Evolutionary conservation across 2,329 filamentous ascomycete genomes (phyloP).

Genomic region (Alternaria longipes): DNA sequence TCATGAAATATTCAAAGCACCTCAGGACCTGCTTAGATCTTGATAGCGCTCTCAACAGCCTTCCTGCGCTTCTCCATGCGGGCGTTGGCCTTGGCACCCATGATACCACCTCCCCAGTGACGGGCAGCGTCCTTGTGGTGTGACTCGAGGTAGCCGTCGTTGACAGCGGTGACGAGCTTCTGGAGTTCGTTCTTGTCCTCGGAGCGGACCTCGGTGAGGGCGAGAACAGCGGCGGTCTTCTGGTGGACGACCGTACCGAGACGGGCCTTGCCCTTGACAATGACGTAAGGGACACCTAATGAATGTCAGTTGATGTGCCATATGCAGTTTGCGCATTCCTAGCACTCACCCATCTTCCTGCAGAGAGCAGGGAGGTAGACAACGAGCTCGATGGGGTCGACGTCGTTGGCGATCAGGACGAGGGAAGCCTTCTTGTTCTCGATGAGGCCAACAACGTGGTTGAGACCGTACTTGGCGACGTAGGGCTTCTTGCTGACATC

Average conservation of each 20-base stretch:
- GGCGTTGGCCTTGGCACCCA: constrained; percentile 91
- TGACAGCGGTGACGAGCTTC: constrained; percentile 95
- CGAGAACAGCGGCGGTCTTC: constrained; percentile 98
- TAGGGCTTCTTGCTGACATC: constrained; percentile 98
- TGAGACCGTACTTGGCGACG: constrained; percentile 98
- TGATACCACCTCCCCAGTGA: constrained; percentile 99
- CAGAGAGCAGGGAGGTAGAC: constrained; percentile 99
- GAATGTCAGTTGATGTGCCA: neutral
- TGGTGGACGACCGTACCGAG: constrained; percentile 99
- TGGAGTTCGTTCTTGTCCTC: constrained; percentile 99
- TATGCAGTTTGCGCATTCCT: neutral
- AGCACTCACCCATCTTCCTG: constrained; percentile 88
- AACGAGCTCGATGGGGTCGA: constrained; percentile 99
- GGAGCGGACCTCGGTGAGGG: constrained; percentile 93
- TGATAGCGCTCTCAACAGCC: constrained; percentile 92
- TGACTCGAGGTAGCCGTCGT: constrained; percentile 91
- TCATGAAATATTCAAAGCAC: constrained; percentile 38
- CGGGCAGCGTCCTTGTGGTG: constrained; percentile 91
- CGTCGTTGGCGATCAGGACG: constrained; percentile 98
- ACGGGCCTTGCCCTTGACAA: constrained; percentile 99
- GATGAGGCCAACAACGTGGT: constrained; percentile 77
- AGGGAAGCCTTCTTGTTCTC: constrained; percentile 98
- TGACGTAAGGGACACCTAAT: constrained; percentile 80
- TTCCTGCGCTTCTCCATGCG: constrained; percentile 87
- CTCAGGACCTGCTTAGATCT: constrained; percentile 76